Conservation (phyloP, 805 yeast genomes). For the Pichia insulana region DNA sequence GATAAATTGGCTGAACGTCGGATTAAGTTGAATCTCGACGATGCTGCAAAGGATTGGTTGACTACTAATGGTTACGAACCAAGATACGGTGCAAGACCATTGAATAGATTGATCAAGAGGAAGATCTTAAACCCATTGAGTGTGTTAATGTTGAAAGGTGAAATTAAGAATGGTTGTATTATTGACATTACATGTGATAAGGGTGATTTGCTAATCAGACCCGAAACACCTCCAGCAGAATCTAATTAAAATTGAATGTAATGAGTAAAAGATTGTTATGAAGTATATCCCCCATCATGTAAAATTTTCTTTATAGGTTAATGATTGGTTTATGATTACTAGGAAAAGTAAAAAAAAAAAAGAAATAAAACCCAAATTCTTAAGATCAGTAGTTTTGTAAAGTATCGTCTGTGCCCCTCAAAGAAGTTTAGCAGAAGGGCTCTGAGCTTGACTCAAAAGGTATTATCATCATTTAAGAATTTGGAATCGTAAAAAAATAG, state of each 20-base stretch:
- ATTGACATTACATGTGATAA: conserved; percentile 25
- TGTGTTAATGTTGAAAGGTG: conserved; percentile 67
- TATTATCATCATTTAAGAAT: conserved; percentile 8
- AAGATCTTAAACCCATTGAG: conserved; percentile 85
- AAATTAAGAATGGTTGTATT: conserved; percentile 49
- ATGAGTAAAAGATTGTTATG: background rate
- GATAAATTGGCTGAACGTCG: conserved; percentile 73
- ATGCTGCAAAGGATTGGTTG: conserved; percentile 67
- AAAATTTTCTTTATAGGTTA: background rate
- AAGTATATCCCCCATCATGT: background rate
- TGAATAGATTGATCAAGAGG: conserved; percentile 83
- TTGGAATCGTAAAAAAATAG: background rate
- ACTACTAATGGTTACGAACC: conserved; percentile 86
- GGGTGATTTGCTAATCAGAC: conserved; percentile 6
- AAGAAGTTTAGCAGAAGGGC: conserved; percentile 12
- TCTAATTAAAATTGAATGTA: background rate
- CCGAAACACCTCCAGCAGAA: background rate
- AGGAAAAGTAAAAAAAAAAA: background rate
- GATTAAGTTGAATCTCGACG: conserved; percentile 45
- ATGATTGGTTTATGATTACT: background rate
- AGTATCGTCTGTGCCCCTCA: conserved; percentile 16
- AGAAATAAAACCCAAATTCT: background rate
- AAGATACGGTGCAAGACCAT: conserved; percentile 90
- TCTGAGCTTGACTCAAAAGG: conserved; percentile 19
- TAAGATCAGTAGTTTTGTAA: conserved; percentile 6